phyloP scores from a whole-genome alignment of 768 basidiomycete species.

The Pisolithus sp. region DNA sequence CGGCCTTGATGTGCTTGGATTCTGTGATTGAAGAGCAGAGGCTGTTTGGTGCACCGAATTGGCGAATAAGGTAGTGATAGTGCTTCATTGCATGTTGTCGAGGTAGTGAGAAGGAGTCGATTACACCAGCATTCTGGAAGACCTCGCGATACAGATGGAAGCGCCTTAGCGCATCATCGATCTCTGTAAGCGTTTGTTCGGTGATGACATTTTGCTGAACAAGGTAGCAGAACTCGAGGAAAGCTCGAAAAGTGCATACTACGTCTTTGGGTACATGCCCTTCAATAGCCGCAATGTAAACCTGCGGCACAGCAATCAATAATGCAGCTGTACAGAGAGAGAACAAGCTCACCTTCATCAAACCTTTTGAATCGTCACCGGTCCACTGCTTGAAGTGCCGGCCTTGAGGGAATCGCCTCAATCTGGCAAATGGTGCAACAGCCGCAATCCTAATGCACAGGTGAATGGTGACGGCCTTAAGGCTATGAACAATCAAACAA shows the following conservation, averaged over 20 bases:
- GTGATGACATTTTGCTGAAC: slow-evolving; percentile 11
- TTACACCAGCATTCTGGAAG: slow-evolving; percentile 12
- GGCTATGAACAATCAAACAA: too few relatives aligned
- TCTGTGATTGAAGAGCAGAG: slow-evolving; percentile 34
- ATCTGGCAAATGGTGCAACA: too few relatives aligned
- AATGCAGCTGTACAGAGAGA: neutral
- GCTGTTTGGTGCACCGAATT: slow-evolving; percentile 30
- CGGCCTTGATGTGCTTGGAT: slow-evolving; percentile 29
- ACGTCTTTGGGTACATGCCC: neutral
- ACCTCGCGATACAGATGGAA: slow-evolving; percentile 19
- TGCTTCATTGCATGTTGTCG: slow-evolving; percentile 29
- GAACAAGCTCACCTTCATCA: neutral
- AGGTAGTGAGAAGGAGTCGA: slow-evolving; percentile 20
- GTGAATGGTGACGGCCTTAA: too few relatives aligned
- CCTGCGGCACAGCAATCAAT: neutral
- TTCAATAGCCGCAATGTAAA: neutral
- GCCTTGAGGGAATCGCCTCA: too few relatives aligned
- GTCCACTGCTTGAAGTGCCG: too few relatives aligned
- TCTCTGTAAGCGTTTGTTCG: slow-evolving; percentile 13
- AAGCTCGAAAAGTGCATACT: neutral
- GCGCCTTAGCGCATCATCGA: slow-evolving; percentile 10
- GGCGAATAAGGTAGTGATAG: slow-evolving; percentile 17
- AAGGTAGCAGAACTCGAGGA: slow-evolving; percentile 28
- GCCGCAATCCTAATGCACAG: too few relatives aligned
- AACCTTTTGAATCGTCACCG: neutral